Evolutionary conservation across 805 yeast genomes (phyloP).

Genomic region (Metschnikowia lochheadii): DNA sequence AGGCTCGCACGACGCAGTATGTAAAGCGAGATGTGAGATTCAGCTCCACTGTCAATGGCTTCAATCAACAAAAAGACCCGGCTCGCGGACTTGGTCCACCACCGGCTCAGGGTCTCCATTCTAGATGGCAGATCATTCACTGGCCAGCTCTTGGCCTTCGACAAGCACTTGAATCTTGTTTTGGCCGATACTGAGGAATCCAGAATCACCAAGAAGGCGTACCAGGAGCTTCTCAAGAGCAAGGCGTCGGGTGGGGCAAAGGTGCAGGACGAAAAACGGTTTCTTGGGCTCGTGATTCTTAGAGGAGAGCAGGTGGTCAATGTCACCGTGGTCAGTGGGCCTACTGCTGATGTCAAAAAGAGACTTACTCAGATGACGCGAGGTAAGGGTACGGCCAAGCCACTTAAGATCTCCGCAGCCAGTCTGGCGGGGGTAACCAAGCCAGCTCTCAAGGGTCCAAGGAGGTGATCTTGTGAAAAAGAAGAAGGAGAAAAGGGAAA

Average conservation of each 20-base stretch:
- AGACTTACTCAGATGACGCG: conserved; percentile 19
- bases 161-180: conserved; percentile 83
- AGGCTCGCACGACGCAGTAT: background rate
- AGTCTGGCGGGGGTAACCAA: conserved; percentile 13
- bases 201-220: conserved; percentile 64
- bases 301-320: conserved; percentile 87
- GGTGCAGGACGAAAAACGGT: conserved; percentile 62
- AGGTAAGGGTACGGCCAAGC: conserved; percentile 28
- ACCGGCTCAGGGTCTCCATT: conserved; percentile 67
- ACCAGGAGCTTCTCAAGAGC: conserved; percentile 29
- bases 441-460: conserved; percentile 25
- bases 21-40: background rate
- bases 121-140: conserved; percentile 73
- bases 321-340: conserved; percentile 60
- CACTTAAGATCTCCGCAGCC: conserved; percentile 31
- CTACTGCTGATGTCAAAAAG: conserved; percentile 44
- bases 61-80: conserved; percentile 35
- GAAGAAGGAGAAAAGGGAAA: background rate
- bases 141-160: conserved; percentile 85
- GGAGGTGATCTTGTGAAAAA: background rate
- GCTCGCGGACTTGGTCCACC: conserved; percentile 66
- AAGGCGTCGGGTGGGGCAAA: conserved; percentile 24
- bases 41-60: conserved; percentile 6
- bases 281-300: conserved; percentile 74
- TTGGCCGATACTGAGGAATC: conserved; percentile 81